Conservation (phyloP, 164 flowering plant species). For the Magnolia kwangsiensis region DNA sequence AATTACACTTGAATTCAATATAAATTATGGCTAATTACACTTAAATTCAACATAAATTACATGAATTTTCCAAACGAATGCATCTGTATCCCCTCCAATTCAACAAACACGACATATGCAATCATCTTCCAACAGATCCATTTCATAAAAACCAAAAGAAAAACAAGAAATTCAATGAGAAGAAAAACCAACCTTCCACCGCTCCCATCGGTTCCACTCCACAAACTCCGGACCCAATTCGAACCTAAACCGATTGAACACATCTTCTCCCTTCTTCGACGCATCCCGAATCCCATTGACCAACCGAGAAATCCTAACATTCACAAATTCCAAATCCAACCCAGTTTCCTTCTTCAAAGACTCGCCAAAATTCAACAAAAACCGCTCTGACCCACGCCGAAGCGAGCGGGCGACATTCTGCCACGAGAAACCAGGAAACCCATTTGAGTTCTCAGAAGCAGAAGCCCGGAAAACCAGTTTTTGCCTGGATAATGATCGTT, state of each 20-base stretch:
- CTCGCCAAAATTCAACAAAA: constrained; percentile 46
- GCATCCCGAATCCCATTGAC: constrained; percentile 21
- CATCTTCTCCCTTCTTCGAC: constrained; percentile 30
- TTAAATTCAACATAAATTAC: background rate
- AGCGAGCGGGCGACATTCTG: constrained; percentile 33
- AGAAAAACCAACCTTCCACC: constrained; percentile 65
- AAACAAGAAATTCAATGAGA: background rate
- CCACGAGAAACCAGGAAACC: constrained; percentile 49
- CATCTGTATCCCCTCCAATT: background rate
- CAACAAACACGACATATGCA: background rate
- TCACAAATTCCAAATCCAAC: constrained; percentile 42
- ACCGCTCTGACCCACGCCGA: constrained; percentile 50
- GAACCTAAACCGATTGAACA: constrained; percentile 39
- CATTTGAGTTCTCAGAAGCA: constrained; percentile 36
- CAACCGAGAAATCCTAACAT: constrained; percentile 32
- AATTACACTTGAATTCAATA: background rate
- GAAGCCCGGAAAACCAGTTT: constrained; percentile 31
- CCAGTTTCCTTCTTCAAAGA: constrained; percentile 75
- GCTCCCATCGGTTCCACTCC: constrained; percentile 71
- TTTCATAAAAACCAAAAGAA: background rate
- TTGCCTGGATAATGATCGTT: constrained; percentile 16
- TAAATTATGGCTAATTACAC: background rate
- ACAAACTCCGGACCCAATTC: constrained; percentile 54
- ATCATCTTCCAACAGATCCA: background rate
- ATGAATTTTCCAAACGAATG: background rate